Evolutionary conservation across 257 asterid species (phyloP).

Genomic region (Solanum tarijense): DNA sequence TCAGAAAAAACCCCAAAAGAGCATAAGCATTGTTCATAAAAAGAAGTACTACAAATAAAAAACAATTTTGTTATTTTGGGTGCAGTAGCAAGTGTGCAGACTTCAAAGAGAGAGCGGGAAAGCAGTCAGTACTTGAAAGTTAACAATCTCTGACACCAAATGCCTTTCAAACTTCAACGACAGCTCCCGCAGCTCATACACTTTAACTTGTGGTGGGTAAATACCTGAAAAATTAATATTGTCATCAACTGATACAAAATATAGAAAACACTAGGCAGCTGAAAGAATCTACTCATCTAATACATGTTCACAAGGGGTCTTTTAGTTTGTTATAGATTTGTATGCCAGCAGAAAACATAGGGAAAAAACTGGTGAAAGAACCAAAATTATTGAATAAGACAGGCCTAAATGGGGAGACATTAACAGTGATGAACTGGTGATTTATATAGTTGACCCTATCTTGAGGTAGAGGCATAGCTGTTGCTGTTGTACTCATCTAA

Average conservation of each 20-base stretch:
- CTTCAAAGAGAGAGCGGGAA: neutral
- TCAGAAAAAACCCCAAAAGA: neutral
- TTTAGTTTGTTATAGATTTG: neutral
- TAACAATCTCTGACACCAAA: constrained; percentile 73
- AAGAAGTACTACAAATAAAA: neutral
- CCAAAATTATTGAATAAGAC: neutral
- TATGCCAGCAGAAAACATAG: neutral
- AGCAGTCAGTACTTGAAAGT: constrained; percentile 50
- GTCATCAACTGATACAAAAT: neutral
- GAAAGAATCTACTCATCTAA: neutral
- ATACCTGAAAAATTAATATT: constrained; percentile 39
- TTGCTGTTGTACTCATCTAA: neutral
- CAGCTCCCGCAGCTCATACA: constrained; percentile 73
- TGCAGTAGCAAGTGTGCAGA: neutral
- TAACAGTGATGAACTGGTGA: neutral
- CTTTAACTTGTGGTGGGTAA: constrained; percentile 96
- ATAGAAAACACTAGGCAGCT: neutral
- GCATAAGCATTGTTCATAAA: neutral
- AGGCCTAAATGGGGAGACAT: neutral
- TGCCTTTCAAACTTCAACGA: constrained; percentile 90
- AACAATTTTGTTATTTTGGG: neutral
- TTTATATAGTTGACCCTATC: neutral
- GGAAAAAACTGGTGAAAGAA: neutral
- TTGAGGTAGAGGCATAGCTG: neutral
- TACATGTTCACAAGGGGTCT: neutral